Percentiles rank a stretch among this genome's conserved stretches.
Evolutionary conservation across 1,284 basidiomycete genomes (phyloP).

Genomic region (Marasmius fiardii): DNA sequence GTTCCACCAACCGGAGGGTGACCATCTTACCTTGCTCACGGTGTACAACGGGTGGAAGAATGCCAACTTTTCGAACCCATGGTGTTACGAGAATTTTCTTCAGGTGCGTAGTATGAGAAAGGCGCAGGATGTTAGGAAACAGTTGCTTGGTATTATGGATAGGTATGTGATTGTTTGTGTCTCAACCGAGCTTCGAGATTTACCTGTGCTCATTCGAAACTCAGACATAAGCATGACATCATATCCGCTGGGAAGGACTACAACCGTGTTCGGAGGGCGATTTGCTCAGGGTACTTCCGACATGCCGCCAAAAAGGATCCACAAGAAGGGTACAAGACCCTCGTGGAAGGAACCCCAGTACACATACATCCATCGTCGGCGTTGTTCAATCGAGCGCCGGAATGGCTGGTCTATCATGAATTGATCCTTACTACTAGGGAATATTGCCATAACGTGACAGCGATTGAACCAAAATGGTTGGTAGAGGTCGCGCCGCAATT

Average conservation of each 20-base stretch:
- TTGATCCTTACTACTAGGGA: conserved; percentile 69
- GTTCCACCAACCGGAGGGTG: conserved; percentile 97
- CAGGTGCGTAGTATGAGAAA: conserved; percentile 95
- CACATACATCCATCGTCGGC: conserved; percentile 98
- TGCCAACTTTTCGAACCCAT: conserved; percentile 93
- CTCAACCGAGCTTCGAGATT: conserved; percentile 6
- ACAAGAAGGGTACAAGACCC: conserved; percentile 95
- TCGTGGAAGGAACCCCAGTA: conserved; percentile 96
- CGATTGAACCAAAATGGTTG: conserved; percentile 98
- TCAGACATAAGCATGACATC: conserved; percentile 93
- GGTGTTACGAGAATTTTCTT: conserved; percentile 98
- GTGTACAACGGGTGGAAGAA: conserved; percentile 99
- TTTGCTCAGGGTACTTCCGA: conserved; percentile 96
- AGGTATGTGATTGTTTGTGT: conserved; percentile 47
- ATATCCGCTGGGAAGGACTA: conserved; percentile 89
- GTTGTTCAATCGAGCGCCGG: conserved; percentile 88
- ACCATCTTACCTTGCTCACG: conserved; percentile 91
- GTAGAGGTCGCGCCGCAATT: conserved; percentile 97
- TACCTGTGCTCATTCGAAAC: conserved; percentile 15
- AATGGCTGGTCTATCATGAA: conserved; percentile 65
- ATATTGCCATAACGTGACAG: conserved; percentile 96
- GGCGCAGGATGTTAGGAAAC: conserved; percentile 98
- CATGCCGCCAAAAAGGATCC: conserved; percentile 96
- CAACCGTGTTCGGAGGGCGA: conserved; percentile 91
- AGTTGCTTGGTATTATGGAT: conserved; percentile 98